Conservation (phyloP, 169 alveolate species). For the Eimeria mitis region DNA sequence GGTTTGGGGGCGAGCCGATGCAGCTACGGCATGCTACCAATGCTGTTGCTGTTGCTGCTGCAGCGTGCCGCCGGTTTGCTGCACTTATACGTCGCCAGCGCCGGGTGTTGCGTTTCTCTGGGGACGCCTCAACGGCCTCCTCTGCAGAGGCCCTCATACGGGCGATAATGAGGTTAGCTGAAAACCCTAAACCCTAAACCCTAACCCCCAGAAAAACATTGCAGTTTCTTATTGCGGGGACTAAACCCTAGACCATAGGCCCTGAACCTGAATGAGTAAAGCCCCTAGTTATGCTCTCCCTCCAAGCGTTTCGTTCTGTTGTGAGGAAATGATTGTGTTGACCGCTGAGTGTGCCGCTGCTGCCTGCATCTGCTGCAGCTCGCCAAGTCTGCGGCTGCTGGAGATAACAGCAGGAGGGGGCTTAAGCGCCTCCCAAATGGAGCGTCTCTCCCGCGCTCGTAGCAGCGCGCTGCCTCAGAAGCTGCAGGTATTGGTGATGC, state of each 20-base stretch:
- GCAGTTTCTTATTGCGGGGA: too few species aligned
- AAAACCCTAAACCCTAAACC: neutral
- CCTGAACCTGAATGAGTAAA: neutral
- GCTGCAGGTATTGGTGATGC: conserved; percentile 64
- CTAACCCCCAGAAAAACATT: neutral
- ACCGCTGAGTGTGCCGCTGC: conserved; percentile 3
- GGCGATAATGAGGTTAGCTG: conserved; percentile 53
- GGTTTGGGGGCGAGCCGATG: neutral
- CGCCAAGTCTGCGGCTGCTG: conserved; percentile 67
- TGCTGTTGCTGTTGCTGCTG: conserved; percentile 17
- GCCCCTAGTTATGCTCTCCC: neutral
- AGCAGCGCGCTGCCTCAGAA: conserved; percentile 59
- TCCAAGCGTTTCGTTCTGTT: neutral
- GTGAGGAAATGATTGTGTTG: neutral
- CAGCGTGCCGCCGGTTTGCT: conserved; percentile 69
- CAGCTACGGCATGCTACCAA: neutral
- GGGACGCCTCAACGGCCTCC: conserved; percentile 36
- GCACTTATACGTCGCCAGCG: conserved; percentile 59
- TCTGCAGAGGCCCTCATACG: conserved; percentile 52
- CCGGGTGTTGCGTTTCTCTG: conserved; percentile 59
- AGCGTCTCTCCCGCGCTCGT: conserved; percentile 47
- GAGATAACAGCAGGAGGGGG: conserved; percentile 54
- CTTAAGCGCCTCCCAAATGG: conserved; percentile 55
- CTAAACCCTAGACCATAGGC: neutral
- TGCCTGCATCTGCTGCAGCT: conserved; percentile 42